Base-by-base conservation (phyloP, 805 yeast genomes). In the Spathaspora hagerdaliae region DNA sequence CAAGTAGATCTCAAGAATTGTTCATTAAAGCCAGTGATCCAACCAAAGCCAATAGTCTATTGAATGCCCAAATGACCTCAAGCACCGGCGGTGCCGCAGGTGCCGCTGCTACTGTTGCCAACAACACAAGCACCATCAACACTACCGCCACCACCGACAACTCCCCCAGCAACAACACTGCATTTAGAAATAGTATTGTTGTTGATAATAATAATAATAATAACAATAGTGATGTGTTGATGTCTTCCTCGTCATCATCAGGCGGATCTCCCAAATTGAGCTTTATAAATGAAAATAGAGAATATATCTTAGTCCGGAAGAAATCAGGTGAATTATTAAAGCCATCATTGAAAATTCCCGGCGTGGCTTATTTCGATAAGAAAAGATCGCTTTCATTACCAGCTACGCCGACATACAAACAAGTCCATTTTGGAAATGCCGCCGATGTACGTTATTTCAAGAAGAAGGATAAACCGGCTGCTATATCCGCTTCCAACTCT, bases 251-350 rank as follows among this genome's bases (percentile, higher is more conserved):
- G 5, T 42, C 49, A 7, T 46, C 58, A 10, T 40, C 50, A 13
- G 42, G 39, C 3, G 13, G 31, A 12, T 36, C 47, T 2, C 43
- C 50, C 2, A 43, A 42, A n/a, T 31, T 37, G 7, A 42, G 26
- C n/a, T 32, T 36, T 3, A 4, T 11, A 13, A 14, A 29, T 8
- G 37, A 39, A 6, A 34, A 36, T 11, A 34, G 31, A 7, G 52
- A 45, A n/a, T 55, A 61, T 46, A 57, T 54, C 42, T 64, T 87
- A 44, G 78, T 88, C 3, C 81, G 95, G 41, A 91, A 90, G 62
- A 90, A 90, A 62, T 80, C 89, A 0, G 97, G 96, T n/a, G 96
- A 89, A 59, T 68, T 86, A 38, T 85, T 88, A 38, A 87, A 87
- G 58, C 80, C 91, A 2, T 83, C 87, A 11, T 70, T 88, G 45